These are phyloP conservation scores for Phytophthora fragariaefolia DNA, from an alignment of 352 stramenopile species.

Conservation along the genomic window DNA sequence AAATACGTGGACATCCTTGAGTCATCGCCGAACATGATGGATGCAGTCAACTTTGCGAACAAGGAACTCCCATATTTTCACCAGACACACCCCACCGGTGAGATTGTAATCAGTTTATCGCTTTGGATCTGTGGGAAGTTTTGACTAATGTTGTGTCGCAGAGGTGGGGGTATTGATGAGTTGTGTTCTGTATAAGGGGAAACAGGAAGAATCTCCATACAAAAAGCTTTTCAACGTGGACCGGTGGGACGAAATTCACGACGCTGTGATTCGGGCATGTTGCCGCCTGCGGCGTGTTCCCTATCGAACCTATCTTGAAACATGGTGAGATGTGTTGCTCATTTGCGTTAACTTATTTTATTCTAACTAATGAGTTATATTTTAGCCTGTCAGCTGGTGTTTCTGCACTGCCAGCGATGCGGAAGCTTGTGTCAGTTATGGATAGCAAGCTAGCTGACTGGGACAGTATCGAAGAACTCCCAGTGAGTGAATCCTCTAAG, in stretches of 20 bases:
- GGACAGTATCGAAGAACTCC: conserved; percentile 74
- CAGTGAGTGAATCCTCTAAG: conserved; percentile 37
- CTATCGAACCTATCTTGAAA: conserved; percentile 75
- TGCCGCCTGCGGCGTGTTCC: conserved; percentile 77
- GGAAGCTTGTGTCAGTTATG: conserved; percentile 84
- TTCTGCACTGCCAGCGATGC: conserved; percentile 73
- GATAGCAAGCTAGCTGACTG: conserved; percentile 80
- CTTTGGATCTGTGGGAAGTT: too few species aligned
- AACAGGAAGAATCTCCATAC: conserved; percentile 79
- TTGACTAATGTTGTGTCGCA: conserved; percentile 16
- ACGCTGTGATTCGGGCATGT: conserved; percentile 75
- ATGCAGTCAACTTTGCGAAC: conserved; percentile 71
- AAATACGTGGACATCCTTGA: conserved; percentile 84
- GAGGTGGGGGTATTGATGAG: conserved; percentile 84
- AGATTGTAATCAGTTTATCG: not conserved
- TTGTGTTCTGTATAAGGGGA: conserved; percentile 80
- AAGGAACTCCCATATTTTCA: conserved; percentile 73
- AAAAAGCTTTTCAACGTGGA: conserved; percentile 73
- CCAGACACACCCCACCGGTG: conserved; percentile 63
- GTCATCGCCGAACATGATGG: conserved; percentile 66
- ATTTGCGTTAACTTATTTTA: not conserved
- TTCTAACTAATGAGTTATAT: not conserved
- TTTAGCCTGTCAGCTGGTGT: conserved; percentile 75
- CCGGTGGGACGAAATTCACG: conserved; percentile 76
- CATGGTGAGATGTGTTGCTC: conserved; percentile 49